Conservation (phyloP, 371 early-diverging fungal species). For the Umbelopsis sp. region DNA sequence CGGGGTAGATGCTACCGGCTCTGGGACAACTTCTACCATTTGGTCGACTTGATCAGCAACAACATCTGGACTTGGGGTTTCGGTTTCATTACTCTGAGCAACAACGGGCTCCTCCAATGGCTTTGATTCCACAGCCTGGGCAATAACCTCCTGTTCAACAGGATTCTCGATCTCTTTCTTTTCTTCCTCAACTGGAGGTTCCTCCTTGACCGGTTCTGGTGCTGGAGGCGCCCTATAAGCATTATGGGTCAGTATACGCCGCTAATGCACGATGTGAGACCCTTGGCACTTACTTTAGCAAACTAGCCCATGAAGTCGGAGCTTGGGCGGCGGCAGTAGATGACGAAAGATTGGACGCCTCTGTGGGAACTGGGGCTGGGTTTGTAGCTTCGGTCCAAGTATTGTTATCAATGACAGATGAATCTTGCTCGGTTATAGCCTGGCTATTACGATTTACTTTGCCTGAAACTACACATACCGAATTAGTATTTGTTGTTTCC, state of each 20-base stretch:
- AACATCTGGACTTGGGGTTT: constrained; percentile 5
- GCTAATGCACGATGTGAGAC: no score
- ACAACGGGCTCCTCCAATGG: constrained; percentile 21
- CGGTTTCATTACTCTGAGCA: constrained; percentile 22
- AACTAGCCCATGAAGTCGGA: constrained; percentile 68
- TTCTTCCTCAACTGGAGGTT: background rate
- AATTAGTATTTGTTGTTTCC: background rate
- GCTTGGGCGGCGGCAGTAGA: constrained; percentile 22
- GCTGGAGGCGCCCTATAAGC: constrained; percentile 41
- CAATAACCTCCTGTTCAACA: constrained; percentile 24
- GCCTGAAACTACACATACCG: background rate
- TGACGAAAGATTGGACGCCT: background rate
- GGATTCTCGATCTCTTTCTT: constrained; percentile 9
- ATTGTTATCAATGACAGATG: background rate
- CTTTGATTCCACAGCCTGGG: constrained; percentile 19
- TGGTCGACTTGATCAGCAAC: constrained; percentile 25
- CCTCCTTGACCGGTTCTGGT: constrained; percentile 40
- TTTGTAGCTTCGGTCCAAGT: background rate
- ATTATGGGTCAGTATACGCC: background rate
- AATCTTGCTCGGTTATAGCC: background rate
- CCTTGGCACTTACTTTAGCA: constrained; percentile 62
- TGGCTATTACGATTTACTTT: background rate
- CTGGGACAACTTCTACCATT: constrained; percentile 20
- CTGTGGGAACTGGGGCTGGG: background rate
- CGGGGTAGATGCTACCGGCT: constrained; percentile 10